Base-by-base conservation (phyloP, 176 grass and related monocot genomes). In the Ensete ventricosum region DNA sequence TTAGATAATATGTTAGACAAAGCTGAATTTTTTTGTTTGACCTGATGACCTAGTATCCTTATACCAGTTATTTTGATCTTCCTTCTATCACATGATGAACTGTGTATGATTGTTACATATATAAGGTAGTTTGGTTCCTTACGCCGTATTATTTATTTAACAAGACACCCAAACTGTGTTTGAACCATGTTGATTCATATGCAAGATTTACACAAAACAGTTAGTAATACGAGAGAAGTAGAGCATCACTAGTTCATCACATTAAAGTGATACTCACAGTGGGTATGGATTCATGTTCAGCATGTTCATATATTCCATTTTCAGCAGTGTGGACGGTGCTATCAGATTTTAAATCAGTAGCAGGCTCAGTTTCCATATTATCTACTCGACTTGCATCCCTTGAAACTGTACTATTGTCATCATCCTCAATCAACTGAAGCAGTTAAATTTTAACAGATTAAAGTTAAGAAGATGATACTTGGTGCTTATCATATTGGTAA, bases 341-440 rank as follows among this genome's bases (percentile, higher is more conserved):
- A 53, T 83, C 63, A 80, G 55, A 80, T 63, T 69, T 81, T 13
- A 72, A 73, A 86, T 21, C 16, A 22, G 57, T 64, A 53, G 55
- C 20, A 27, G 23, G n/a, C 58, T 87, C 84, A 2, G 77, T 69
- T 73, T 92, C 90, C 79, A 80, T 83, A 76, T 73, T 59, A 70
- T 93, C 90, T 66, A 72, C 50, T 16, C 60, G 82, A 73, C 74
- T 78, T 9, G 48, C 58, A 79, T 93, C 68, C 64, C 71, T 87
- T 81, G 14, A 22, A 64, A 73, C 22, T 26, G 79, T 70, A 79
- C 64, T 70, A 64, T 64, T 64, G 48, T 52, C 23, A 10, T 87
- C 85, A 81, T 83, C 82, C 64, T 89, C 82, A 52, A 89, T 76
- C 82, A 93, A 83, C 90, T 93, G 77, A 79, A 50, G 23, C 24